Percentiles rank a stretch among this genome's conserved stretches.
phyloP scores from a whole-genome alignment of 2,329 filamentous ascomycete species.

The Cordyceps fumosorosea region DNA sequence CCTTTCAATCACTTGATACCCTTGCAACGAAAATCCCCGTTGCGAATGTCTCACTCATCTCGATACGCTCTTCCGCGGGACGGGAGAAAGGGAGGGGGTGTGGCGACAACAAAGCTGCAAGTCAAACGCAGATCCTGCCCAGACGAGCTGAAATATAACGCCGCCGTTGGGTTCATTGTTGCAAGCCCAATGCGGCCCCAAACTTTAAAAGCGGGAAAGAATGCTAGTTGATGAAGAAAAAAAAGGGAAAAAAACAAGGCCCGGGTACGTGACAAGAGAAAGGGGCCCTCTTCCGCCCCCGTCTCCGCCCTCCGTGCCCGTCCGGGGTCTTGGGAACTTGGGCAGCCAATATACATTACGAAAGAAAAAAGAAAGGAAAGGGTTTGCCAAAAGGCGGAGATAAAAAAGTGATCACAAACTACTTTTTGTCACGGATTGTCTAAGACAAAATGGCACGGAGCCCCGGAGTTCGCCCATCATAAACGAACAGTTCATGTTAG shows the following conservation, averaged over 20 bases:
- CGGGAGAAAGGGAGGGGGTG: background rate
- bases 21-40: background rate
- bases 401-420: no score
- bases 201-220: constrained; percentile 3
- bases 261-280: background rate
- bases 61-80: background rate
- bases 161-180: background rate
- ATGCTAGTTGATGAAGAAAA: no score
- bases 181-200: background rate
- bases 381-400: no score
- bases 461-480: no score
- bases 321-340: background rate
- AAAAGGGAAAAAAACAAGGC: background rate
- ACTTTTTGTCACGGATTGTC: background rate
- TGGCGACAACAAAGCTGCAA: background rate
- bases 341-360: background rate
- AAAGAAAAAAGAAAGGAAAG: no score
- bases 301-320: no score
- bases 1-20: background rate
- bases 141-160: background rate
- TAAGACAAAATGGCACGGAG: background rate
- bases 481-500: background rate
- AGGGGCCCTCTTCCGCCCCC: no score
- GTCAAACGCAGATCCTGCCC: background rate
- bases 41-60: background rate